Base-by-base conservation (phyloP, 495 filamentous ascomycete species). In the Entonaema liquescens region DNA sequence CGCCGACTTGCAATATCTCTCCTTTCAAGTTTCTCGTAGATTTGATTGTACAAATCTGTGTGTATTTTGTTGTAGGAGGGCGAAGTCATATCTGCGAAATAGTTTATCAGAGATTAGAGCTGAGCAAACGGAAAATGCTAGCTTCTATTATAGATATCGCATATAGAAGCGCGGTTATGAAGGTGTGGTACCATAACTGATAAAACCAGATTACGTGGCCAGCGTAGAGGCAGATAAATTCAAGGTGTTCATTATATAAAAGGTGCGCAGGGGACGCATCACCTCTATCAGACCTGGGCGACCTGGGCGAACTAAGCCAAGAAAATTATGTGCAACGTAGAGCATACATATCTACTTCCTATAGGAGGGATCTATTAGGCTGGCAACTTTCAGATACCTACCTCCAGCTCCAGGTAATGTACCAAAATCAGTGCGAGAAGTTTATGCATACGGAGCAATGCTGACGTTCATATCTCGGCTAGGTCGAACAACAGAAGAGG, bases 1-100 rank as follows among this genome's bases (percentile, higher is more conserved):
- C 74, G 75, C 21, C 42, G 42, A 11, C 21, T 19, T 17, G 42
- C 7, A 23, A 23, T 47, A 13, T 23, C 42, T 8, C 19, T 19
- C 19, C 42, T 47, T 47, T 47, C 42, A 23, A 47, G 42, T 47
- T 47, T 47, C 9, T 47, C 42, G 19, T 47, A 19, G 17, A 47
- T 47, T 12, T 47, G 42, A 47, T 1, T 21, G 23, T 47, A 47
- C 5, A 47, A 12, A 23, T 47, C 42, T 9, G 9, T 47, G 1
- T 21, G 8, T 21, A 23, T 21, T 8, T 47, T 19, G 23, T 47
- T 47, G 9, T 23, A 47, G 21, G 42, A 23, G 2, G 42, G 42
- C 9, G 42, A 47, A 0, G 19, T 11, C 42, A 47, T 47, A 3
- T 47, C 23, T 11, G 7, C 2, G 9, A 8, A 12, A 11, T 47